Conservation (phyloP, 106 monocot genomes). For the Dioscorea dumetorum region DNA sequence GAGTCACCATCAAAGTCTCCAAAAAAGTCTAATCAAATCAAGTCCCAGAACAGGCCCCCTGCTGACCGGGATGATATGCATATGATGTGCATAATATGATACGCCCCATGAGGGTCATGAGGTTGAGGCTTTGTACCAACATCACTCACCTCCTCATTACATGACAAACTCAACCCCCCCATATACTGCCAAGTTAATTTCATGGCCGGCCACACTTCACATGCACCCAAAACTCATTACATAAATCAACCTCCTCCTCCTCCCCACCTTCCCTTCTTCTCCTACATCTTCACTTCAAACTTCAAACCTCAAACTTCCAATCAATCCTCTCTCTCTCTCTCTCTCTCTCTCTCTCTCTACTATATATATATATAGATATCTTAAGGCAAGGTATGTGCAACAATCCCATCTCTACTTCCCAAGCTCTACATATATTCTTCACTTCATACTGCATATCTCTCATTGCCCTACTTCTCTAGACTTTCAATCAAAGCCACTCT, state of each 20-base stretch:
- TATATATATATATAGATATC: too few relatives aligned
- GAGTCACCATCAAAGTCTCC: constrained; percentile 6
- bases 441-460: too few relatives aligned
- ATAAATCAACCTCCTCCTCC: not conserved
- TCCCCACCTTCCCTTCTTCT: not conserved
- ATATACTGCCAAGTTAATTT: constrained; percentile 11
- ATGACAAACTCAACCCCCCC: constrained; percentile 6
- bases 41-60: not conserved
- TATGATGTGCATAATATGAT: constrained; percentile 29
- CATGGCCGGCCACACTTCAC: constrained; percentile 13
- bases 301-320: too few relatives aligned
- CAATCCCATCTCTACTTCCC: too few relatives aligned
- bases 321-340: too few relatives aligned
- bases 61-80: constrained; percentile 23
- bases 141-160: constrained; percentile 1
- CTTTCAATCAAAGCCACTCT: not conserved
- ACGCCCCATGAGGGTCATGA: constrained; percentile 40
- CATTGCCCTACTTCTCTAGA: too few relatives aligned
- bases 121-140: not conserved
- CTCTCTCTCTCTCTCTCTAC: too few relatives aligned
- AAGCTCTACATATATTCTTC: too few relatives aligned
- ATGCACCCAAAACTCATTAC: not conserved
- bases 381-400: too few relatives aligned
- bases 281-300: too few relatives aligned
- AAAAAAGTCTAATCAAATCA: not conserved